Evolutionary conservation across 306 rosid genomes (phyloP), one percentile per base, ranked within the genome.

Genomic region (Cicer pinnatifidum): DNA sequence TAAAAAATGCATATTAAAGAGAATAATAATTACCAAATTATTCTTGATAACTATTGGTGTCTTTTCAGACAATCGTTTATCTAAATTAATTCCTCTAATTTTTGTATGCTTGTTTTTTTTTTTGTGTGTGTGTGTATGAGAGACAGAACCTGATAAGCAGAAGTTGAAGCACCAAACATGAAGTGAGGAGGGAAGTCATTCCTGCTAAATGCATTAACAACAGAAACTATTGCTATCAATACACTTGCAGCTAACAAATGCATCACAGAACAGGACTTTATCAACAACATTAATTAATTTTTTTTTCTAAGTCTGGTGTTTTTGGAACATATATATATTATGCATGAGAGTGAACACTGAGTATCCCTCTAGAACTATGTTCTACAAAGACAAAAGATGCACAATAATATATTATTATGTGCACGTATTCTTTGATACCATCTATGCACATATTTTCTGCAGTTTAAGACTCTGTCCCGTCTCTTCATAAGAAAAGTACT

Each of bases 71-170:
- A 28, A 28, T 28, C 35, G 0, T 3, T 3, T 28, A 28, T 28
- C 35, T 28, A 28, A 28, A 28, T 28, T 28, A 28, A 28, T 28
- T 28, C 35, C 35, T 28, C 35, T 28, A 28, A 28, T 3, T 28
- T 28, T 28, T 28, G 0, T 28, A 28, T 3, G 35, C 35, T 28
- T 28, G 35, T 28, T 28, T 28, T 0, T 28, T 28, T 28, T 28
- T 28, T 3, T 28, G 3, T 28, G 35, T 28, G 35, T 28, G 3
- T 13, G 5, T 47, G 9, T 20, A 23, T 20, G 19, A 33, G 4
- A 39, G 1, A 37, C 6, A 33, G 39, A 52, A 84, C 96, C 92
- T 92, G 97, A 67, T 82, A 88, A 44, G 96, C 92, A 0, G 97
- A 82, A 28, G 93, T 61, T 48, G 83, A 76, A 1, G 88, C 88